Evolutionary conservation across 1,139 yeast species (phyloP).

Genomic region (Pichia sp.): DNA sequence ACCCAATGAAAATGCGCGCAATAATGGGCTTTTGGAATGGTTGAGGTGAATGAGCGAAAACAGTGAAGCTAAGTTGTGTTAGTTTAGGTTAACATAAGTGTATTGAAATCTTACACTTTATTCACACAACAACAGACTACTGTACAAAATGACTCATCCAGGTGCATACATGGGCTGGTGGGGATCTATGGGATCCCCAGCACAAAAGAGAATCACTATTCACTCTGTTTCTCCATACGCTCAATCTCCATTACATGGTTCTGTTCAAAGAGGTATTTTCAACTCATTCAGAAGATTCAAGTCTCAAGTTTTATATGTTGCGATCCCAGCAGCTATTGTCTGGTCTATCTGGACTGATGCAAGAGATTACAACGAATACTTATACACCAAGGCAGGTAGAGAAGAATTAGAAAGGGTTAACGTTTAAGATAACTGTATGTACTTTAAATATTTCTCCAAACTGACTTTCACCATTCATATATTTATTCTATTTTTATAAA

Average conservation of each 20-base stretch:
- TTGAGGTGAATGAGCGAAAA: not conserved
- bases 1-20: not conserved
- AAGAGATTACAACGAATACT: slow-evolving; percentile 85
- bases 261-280: slow-evolving; percentile 78
- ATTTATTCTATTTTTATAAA: slow-evolving; percentile 1
- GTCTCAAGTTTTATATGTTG: slow-evolving; percentile 73
- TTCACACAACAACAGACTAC: not conserved
- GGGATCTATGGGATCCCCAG: slow-evolving; percentile 76
- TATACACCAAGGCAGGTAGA: slow-evolving; percentile 97
- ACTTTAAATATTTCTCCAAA: not conserved
- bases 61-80: not conserved
- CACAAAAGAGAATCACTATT: slow-evolving; percentile 77
- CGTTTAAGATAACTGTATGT: slow-evolving; percentile 34
- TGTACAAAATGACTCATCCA: slow-evolving; percentile 37
- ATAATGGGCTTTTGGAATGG: too few species aligned
- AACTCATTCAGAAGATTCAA: slow-evolving; percentile 93
- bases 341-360: slow-evolving; percentile 87
- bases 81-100: not conserved
- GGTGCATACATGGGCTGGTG: slow-evolving; percentile 96
- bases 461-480: not conserved
- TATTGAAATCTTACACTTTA: not conserved
- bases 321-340: slow-evolving; percentile 70
- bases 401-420: slow-evolving; percentile 81
- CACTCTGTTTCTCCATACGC: slow-evolving; percentile 93
- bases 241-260: slow-evolving; percentile 86